Percentiles rank a stretch among this genome's conserved stretches.
These are phyloP conservation scores for Fusarium nematophilum DNA, from an alignment of 2,329 filamentous ascomycete species.

Conservation along the genomic window DNA sequence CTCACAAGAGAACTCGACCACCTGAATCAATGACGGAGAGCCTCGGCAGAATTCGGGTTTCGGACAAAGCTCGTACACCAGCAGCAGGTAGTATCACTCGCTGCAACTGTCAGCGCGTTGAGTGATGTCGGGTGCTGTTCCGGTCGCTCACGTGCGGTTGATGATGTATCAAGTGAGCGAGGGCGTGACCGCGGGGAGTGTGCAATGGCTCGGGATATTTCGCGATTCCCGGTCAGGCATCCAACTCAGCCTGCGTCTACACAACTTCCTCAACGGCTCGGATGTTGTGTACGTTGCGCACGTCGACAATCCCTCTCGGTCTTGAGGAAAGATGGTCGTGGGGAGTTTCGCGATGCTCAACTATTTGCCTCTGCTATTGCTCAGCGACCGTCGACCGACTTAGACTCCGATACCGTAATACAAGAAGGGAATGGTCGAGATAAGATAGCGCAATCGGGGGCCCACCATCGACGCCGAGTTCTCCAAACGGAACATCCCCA, in stretches of 20 bases:
- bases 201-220: constrained; percentile 22
- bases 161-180: constrained; percentile 24
- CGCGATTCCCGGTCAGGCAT: constrained; percentile 3
- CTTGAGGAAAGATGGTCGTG: background rate
- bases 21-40: background rate
- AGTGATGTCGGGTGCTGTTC: constrained; percentile 25
- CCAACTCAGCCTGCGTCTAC: background rate
- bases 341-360: background rate
- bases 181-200: constrained; percentile 26
- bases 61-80: constrained; percentile 10
- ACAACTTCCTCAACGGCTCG: background rate
- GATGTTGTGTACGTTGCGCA: background rate
- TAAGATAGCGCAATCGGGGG: constrained; percentile 27
- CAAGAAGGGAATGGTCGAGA: constrained; percentile 32
- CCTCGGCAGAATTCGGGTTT: constrained; percentile 31
- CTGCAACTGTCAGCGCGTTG: too few species aligned
- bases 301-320: background rate
- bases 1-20: too few species aligned
- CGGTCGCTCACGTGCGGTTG: constrained; percentile 36
- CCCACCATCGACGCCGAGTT: constrained; percentile 11
- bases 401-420: constrained; percentile 14
- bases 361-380: background rate
- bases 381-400: constrained; percentile 8
- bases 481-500: background rate
- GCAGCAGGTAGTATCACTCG: too few species aligned